These are phyloP conservation scores for Talaromyces adpressus DNA, from an alignment of 495 filamentous ascomycete genomes.

Conservation along the genomic window DNA sequence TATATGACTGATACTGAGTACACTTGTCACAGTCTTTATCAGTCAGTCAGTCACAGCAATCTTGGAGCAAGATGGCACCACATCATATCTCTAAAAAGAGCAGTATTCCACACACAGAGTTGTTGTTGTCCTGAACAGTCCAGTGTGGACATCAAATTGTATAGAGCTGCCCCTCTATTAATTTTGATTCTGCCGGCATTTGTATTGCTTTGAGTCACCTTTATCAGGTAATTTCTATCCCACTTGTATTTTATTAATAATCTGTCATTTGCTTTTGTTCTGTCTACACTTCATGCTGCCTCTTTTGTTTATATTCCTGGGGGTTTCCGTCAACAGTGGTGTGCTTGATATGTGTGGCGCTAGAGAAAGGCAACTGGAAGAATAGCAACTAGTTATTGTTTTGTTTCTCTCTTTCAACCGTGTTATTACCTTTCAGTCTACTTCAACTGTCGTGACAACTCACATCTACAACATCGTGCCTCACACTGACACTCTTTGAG, in stretches of 20 bases:
- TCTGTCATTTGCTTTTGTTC: background rate
- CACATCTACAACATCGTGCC: background rate
- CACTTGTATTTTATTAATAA: background rate
- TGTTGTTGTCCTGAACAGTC: background rate
- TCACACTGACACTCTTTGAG: background rate
- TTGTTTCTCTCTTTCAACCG: background rate
- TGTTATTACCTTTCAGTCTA: background rate
- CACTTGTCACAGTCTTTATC: background rate
- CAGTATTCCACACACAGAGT: background rate
- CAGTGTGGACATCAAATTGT: background rate
- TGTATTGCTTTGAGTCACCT: conserved; percentile 1
- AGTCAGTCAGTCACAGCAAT: background rate
- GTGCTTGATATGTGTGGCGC: background rate
- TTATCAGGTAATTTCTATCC: background rate
- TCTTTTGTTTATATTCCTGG: background rate
- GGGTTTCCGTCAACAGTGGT: background rate
- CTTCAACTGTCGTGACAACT: background rate
- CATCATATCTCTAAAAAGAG: background rate
- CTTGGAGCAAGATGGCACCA: background rate
- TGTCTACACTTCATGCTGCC: background rate
- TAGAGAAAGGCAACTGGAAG: background rate
- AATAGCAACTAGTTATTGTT: background rate
- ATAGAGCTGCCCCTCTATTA: background rate
- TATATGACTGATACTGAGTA: background rate
- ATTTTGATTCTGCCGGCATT: background rate